phyloP scores from a whole-genome alignment of 345 rosid species.

The Luvunga scandens region DNA sequence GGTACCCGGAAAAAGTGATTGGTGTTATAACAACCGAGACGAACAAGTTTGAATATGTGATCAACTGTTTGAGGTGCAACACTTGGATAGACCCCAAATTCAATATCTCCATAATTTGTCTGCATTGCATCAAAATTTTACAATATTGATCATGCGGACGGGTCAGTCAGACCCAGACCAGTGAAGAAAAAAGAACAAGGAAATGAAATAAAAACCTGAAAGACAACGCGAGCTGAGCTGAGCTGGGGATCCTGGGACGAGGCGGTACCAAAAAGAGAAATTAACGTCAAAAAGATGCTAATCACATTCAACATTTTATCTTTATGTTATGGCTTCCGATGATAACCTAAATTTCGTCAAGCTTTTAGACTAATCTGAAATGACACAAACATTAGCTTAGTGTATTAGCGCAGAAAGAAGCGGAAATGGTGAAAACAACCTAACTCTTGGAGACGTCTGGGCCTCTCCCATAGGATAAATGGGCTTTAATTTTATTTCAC shows the following conservation, averaged over 20 bases:
- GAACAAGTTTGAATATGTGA: conserved; percentile 91
- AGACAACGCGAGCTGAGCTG: conserved; percentile 88
- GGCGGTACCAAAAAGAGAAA: conserved; percentile 20
- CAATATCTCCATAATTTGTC: conserved; percentile 70
- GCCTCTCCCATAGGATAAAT: not conserved
- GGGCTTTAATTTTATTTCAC: not conserved
- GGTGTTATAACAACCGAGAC: conserved; percentile 87
- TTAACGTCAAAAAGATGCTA: conserved; percentile 22
- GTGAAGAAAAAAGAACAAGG: not conserved
- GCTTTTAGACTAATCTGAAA: no score
- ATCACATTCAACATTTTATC: conserved; percentile 24
- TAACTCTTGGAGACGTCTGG: not conserved
- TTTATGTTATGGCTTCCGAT: not conserved
- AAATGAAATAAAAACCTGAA: conserved; percentile 36
- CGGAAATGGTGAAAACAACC: not conserved
- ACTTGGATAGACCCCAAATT: conserved; percentile 80
- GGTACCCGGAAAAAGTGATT: conserved; percentile 93
- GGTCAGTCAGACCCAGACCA: not conserved
- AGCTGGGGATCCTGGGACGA: conserved; percentile 60
- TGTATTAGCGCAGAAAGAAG: not conserved
- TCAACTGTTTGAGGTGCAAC: conserved; percentile 94
- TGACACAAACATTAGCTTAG: no score
- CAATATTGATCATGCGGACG: not conserved
- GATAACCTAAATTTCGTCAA: not conserved
- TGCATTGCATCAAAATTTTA: not conserved